Base-by-base conservation (phyloP, 805 yeast genomes). In the Phaffomyces antillensis region DNA sequence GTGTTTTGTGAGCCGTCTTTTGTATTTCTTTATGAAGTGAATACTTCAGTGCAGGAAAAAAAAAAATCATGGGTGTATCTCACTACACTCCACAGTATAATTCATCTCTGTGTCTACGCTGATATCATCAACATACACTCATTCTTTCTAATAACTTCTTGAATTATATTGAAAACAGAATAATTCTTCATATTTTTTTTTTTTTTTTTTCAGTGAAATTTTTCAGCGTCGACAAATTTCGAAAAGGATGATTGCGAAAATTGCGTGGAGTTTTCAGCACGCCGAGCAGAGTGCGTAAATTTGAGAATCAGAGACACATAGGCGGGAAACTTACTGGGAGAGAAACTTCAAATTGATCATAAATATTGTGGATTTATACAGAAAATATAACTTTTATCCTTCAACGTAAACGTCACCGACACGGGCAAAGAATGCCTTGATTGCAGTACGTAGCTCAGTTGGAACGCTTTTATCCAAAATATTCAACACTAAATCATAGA, bases 401-500 rank as follows among this genome's bases (percentile, higher is more conserved):
- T 56, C 54, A 37, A 71, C 53, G 51, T 71, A 73, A 31, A 74
- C 65, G 40, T 74, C 75, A 1, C 83, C 83, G 7, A 76, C 76
- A 45, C 83, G 65, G 3, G 71, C 58, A 52, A 85, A 71, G 59
- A 82, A 85, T 35, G 68, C 71, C 60, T 75, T 76, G 34, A 85
- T 66, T 0, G 88, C 81, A 4, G 64, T 58, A 52, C 91, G 69
- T 52, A 85, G 63, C 48, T 84, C 89, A 0, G 74, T 62, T 26
- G 82, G 73, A 49, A 83, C 69, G 50, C 74, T 74, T 65, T 79
- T 81, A 48, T 79, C 79, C 47, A 86, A 70, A 39, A 84, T 68
- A 43, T 68, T 68, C 58, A 84, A 64, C 30, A 82, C 78, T 41
- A 79, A 66, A 31, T 70, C 72, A 62, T 83, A 85, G 67, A 83